Evolutionary conservation across 129 eudicot species (phyloP).

Genomic region (Flaveria trinervia): DNA sequence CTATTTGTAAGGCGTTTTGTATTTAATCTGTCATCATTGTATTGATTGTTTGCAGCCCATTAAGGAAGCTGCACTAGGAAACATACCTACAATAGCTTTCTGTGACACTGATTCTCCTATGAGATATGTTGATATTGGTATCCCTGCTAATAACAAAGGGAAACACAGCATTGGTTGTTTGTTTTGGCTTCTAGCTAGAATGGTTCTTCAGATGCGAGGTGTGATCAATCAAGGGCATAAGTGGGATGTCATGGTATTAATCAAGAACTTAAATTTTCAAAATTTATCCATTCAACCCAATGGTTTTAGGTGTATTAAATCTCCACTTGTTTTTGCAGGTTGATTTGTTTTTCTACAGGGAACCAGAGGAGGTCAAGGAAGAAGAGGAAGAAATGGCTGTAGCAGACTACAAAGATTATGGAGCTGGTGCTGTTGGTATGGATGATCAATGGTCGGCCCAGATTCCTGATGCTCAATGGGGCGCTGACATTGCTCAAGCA

Average conservation of each 20-base stretch:
- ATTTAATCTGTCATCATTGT: not conserved
- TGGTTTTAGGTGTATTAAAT: not conserved
- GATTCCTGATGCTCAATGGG: constrained; percentile 51
- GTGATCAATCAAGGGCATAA: constrained; percentile 65
- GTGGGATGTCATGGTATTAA: constrained; percentile 73
- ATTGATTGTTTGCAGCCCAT: constrained; percentile 51
- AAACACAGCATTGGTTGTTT: constrained; percentile 81
- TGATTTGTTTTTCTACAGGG: constrained; percentile 72
- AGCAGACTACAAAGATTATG: constrained; percentile 50
- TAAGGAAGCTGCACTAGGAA: constrained; percentile 72
- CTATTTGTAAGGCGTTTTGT: not conserved
- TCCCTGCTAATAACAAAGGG: constrained; percentile 85
- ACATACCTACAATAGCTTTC: constrained; percentile 78
- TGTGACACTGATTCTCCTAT: constrained; percentile 83
- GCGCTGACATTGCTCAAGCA: constrained; percentile 30
- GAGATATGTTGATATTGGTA: constrained; percentile 76
- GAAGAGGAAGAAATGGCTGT: constrained; percentile 53
- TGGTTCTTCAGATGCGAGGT: constrained; percentile 82
- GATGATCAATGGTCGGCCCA: constrained; percentile 54
- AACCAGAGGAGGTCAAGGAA: constrained; percentile 73
- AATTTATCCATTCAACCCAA: not conserved
- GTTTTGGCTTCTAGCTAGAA: constrained; percentile 77
- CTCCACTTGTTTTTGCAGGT: constrained; percentile 50
- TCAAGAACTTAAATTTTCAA: not conserved
- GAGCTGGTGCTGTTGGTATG: constrained; percentile 40